Base-by-base conservation (phyloP, 164 flowering plant species). In the Liquidambar formosana region DNA sequence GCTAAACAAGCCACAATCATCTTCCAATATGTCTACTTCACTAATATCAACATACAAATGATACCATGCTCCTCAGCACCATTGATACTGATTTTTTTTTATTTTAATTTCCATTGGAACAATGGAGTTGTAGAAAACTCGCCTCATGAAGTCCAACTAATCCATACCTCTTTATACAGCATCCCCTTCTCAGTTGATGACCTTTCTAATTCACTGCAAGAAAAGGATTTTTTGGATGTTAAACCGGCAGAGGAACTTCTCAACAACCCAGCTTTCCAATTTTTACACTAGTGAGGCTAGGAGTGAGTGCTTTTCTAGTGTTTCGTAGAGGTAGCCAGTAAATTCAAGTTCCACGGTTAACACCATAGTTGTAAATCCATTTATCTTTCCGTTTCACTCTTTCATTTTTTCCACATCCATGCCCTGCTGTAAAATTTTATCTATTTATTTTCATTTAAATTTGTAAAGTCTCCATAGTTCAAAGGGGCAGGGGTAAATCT, bases 131-230 rank as follows among this genome's bases (percentile, higher is more conserved):
- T 33, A 33, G 6, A 33, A 33, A 33, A 33, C 4, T 33, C 41
- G 6, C 41, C 2, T 33, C 41, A 6, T 8, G 5, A 10, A 54
- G 21, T 13, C 45, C 18, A 22, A 72, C 70, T 45, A 4, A 53
- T 69, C 27, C 41, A 28, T 69, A 3, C 44, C 49, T 74, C 21
- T 61, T 54, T 44, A 51, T 71, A 70, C 88, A 89, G 94, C 85
- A 87, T 89, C 27, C 94, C 94, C 28, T 89, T 89, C n/a, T 87
- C 92, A 8, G 81, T 87, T 5, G 94, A 89, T 14, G 94, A 89
- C 61, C 83, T 89, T 19, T 82, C 92, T 1, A 82, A 71, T 68
- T 70, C 92, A 26, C 47, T 87, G 63, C 80, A 78, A 70, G 86
- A 69, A 66, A 87, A 82, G 73, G 92, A 88, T 11, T 88, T 88